phyloP scores from a whole-genome alignment of 257 asterid genomes.

The Fraxinus excelsior region DNA sequence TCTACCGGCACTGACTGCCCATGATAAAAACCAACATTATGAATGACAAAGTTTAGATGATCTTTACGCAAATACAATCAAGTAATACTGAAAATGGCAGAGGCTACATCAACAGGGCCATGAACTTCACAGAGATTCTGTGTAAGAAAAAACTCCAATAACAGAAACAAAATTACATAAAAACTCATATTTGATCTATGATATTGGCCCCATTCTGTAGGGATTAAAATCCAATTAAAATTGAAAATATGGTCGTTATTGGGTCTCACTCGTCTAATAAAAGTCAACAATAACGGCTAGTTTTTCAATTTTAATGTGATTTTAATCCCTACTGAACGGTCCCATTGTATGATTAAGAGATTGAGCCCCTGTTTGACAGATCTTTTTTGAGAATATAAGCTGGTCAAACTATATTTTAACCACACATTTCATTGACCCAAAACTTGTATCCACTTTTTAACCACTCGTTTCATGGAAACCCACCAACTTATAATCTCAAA shows the following conservation, averaged over 20 bases:
- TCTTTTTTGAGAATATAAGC: not conserved
- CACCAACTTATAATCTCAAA: too few species aligned
- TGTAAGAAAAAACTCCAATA: conserved; percentile 6
- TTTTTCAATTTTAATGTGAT: too few species aligned
- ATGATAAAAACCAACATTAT: conserved; percentile 32
- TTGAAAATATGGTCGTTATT: too few species aligned
- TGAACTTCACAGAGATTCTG: conserved; percentile 3
- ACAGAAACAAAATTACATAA: not conserved
- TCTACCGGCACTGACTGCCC: conserved; percentile 98
- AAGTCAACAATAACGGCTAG: too few species aligned
- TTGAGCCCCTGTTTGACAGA: not conserved
- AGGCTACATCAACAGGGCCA: not conserved
- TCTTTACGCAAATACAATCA: conserved; percentile 17
- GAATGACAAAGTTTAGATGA: conserved; percentile 24
- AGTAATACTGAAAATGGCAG: conserved; percentile 18
- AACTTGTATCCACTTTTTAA: too few species aligned
- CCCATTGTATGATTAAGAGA: not conserved
- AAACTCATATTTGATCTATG: not conserved
- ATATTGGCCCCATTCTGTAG: too few species aligned
- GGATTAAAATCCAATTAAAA: too few species aligned
- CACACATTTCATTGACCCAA: too few species aligned
- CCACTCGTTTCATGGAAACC: too few species aligned
- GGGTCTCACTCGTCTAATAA: too few species aligned
- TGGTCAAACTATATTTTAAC: too few species aligned
- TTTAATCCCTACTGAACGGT: too few species aligned